Evolutionary conservation across 1,284 basidiomycete genomes (phyloP).

Genomic region (Tilletia setariae): DNA sequence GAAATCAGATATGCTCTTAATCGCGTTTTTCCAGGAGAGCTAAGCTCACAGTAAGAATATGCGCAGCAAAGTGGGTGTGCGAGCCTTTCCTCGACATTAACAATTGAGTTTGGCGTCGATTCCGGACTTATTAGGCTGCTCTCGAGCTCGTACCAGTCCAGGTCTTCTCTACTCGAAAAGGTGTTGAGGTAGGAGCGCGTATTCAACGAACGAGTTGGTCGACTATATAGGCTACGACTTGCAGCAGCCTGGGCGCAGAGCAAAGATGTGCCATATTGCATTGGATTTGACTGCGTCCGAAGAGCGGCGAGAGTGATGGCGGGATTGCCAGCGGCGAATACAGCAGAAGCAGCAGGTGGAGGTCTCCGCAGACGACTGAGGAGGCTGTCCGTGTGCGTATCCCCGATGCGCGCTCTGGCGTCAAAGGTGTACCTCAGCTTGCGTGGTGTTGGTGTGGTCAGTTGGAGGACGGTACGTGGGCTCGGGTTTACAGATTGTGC

Average conservation of each 20-base stretch:
- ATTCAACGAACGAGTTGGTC: background rate
- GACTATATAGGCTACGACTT: background rate
- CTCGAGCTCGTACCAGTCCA: slow-evolving; percentile 16
- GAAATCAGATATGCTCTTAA: background rate
- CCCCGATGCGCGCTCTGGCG: background rate
- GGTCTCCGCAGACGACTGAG: background rate
- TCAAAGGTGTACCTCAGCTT: background rate
- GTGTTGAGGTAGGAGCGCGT: slow-evolving; percentile 15
- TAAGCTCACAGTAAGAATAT: slow-evolving; percentile 32
- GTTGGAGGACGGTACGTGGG: slow-evolving; percentile 24
- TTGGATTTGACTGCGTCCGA: background rate
- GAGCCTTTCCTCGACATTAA: slow-evolving; percentile 18
- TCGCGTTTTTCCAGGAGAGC: background rate
- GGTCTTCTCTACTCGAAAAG: background rate
- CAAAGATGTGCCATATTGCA: slow-evolving; percentile 17
- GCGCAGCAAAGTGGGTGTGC: slow-evolving; percentile 40
- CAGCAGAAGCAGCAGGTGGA: background rate
- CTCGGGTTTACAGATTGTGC: slow-evolving; percentile 13
- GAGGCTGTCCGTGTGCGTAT: background rate
- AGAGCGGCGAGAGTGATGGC: background rate
- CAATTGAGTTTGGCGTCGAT: slow-evolving; percentile 17
- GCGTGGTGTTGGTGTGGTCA: background rate
- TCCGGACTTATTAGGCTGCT: slow-evolving; percentile 28
- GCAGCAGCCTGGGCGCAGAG: background rate
- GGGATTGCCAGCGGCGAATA: background rate